Conservation (phyloP, 2,329 filamentous ascomycete species). For the Apiospora sp. region DNA sequence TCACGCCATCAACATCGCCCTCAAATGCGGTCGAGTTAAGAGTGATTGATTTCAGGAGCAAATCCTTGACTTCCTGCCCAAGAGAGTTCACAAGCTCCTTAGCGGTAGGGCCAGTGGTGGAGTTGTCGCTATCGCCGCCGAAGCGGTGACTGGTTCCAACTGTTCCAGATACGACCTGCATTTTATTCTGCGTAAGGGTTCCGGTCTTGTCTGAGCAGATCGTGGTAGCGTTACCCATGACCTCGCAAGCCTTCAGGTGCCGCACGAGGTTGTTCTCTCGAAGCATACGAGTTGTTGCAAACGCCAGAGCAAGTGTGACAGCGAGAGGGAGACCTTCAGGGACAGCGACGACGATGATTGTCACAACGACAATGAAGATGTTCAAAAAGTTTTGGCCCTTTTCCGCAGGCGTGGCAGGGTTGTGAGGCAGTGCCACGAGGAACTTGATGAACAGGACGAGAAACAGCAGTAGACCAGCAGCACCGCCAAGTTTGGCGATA, state of each 20-base stretch:
- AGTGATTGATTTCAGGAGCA: conserved; percentile 67
- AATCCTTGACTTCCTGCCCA: conserved; percentile 54
- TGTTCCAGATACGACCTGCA: conserved; percentile 70
- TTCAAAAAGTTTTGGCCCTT: conserved; percentile 83
- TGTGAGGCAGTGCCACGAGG: conserved; percentile 69
- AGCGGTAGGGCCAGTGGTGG: conserved; percentile 47
- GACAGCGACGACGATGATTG: conserved; percentile 81
- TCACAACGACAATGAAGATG: conserved; percentile 81
- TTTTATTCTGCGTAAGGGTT: conserved; percentile 73
- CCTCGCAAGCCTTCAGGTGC: conserved; percentile 79
- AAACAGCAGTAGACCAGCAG: conserved; percentile 81
- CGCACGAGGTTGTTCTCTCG: conserved; percentile 81
- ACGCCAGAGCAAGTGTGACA: conserved; percentile 79
- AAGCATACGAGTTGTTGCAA: conserved; percentile 79
- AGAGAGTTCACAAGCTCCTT: conserved; percentile 58
- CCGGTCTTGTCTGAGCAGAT: conserved; percentile 76
- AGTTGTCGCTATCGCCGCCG: conserved; percentile 43
- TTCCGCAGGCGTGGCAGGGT: conserved; percentile 64
- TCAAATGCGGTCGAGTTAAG: conserved; percentile 80
- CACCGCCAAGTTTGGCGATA: conserved; percentile 80
- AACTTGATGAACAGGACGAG: conserved; percentile 88
- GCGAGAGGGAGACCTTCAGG: conserved; percentile 80
- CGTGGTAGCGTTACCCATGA: conserved; percentile 80
- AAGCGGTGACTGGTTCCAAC: conserved; percentile 65
- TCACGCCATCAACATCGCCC: conserved; percentile 71